Evolutionary conservation across 1,284 basidiomycete species (phyloP), one percentile per base, ranked within the genome.

Genomic region (Anthracocystis setariae): DNA sequence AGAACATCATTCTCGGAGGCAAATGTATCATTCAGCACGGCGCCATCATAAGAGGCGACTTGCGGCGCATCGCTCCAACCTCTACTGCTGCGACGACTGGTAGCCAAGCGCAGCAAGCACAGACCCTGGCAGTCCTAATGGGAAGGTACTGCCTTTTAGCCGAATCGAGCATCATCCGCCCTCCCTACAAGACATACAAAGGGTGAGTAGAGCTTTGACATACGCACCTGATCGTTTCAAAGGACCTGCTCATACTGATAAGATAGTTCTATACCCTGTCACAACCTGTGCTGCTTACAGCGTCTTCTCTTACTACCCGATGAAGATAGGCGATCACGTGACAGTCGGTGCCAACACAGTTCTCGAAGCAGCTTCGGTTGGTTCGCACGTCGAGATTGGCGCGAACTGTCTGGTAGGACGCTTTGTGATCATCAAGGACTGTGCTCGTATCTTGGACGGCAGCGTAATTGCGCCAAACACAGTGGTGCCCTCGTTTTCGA

Each of bases 401-500:
- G 91, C 91, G 83, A 92, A 93, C 81, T 95, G 94, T 82, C 89
- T 98, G 57, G 91, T 99, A 57, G 94, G 96, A 25, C 94, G 96
- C 81, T 97, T 98, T 76, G 90, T 90, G 0, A 93, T 97, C 69
- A 94, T 98, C 84, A 97, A 98, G 82, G 95, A 98, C 81, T 93
- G 93, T 75, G 92, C 92, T 3, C 90, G 89, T 64, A 90, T 92
- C 63, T 90, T 89, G 62, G 93, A 95, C 82, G 90, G 91, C 68
- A 91, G 93, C 0, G 89, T 98, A 18, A 85, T 98, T 5, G 91
- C 94, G 3, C 91, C 94, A 13, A 93, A 93, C 62, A 94, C 94
- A 0, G 92, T 98, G 47, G 89, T 98, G 12, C 93, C 94, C 0
- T 91, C 92, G 3, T 85, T 96, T 70, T 89, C 93, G 0, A 85